Evolutionary conservation across 2,329 filamentous ascomycete species (phyloP).

Genomic region (Microcyclosporella mali): DNA sequence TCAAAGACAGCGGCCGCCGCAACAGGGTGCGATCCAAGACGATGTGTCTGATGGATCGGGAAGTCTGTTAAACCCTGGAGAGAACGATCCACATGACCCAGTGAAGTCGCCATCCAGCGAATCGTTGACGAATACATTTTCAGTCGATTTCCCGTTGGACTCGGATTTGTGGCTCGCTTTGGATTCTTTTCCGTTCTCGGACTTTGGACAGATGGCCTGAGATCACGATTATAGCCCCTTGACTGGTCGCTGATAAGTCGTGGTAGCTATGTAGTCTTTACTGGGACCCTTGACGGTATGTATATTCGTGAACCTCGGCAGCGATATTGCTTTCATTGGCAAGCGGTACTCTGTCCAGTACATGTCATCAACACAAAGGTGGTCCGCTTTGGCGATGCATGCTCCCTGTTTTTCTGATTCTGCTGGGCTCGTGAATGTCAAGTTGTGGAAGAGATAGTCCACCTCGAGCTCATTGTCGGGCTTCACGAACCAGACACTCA

Average conservation of each 20-base stretch:
- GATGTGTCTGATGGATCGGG: neutral
- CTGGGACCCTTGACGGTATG: constrained; percentile 65
- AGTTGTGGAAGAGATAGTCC: constrained; percentile 67
- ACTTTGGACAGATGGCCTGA: constrained; percentile 10
- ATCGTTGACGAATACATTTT: constrained; percentile 8
- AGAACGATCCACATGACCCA: neutral
- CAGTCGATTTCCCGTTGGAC: constrained; percentile 23
- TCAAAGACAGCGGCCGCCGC: constrained; percentile 1
- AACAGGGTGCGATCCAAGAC: constrained; percentile 7
- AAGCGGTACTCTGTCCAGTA: constrained; percentile 66
- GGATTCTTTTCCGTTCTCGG: constrained; percentile 26
- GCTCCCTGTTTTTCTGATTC: constrained; percentile 35
- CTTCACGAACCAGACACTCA: constrained; percentile 70
- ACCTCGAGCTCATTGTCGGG: constrained; percentile 53
- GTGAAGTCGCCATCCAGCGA: constrained; percentile 5
- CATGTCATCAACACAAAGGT: constrained; percentile 64
- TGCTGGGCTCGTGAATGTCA: constrained; percentile 50
- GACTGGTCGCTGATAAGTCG: constrained; percentile 29
- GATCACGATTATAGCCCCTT: neutral
- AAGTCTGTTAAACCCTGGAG: neutral
- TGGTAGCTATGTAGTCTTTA: constrained; percentile 59
- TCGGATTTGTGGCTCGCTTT: constrained; percentile 27
- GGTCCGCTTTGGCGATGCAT: constrained; percentile 60
- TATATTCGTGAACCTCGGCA: constrained; percentile 54
- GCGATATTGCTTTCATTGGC: constrained; percentile 51